Conservation (phyloP, 2,329 filamentous ascomycete species). For the Lachnellula willkommii region DNA sequence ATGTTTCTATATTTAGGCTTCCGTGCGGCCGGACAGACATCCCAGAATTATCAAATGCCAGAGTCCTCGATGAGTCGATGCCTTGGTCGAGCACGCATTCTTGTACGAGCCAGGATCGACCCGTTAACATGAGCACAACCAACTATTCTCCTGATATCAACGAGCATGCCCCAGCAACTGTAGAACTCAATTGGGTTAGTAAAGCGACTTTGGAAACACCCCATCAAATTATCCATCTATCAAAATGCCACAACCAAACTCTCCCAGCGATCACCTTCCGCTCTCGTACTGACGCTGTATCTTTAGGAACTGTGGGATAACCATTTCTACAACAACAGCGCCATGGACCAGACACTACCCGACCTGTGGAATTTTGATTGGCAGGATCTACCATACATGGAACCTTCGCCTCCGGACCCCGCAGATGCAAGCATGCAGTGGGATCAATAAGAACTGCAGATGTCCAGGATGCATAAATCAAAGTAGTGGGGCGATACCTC, state of each 20-base stretch:
- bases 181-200: constrained; percentile 2
- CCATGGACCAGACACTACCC: constrained; percentile 3
- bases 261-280: neutral
- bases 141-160: neutral
- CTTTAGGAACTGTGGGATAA: constrained; percentile 19
- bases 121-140: neutral
- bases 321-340: constrained; percentile 10
- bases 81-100: neutral
- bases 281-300: neutral
- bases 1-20: neutral
- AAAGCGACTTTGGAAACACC: no score
- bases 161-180: neutral
- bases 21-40: neutral
- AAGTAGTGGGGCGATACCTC: no score
- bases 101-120: neutral
- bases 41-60: neutral
- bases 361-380: constrained; percentile 12
- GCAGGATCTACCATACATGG: no score
- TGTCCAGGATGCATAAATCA: no score
- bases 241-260: neutral
- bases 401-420: no score
- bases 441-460: no score
- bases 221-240: no score
- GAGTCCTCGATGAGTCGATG: neutral
- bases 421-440: no score